These are phyloP conservation scores for Lineolata rhizophorae DNA, from an alignment of 495 filamentous ascomycete species.

Conservation along the genomic window DNA sequence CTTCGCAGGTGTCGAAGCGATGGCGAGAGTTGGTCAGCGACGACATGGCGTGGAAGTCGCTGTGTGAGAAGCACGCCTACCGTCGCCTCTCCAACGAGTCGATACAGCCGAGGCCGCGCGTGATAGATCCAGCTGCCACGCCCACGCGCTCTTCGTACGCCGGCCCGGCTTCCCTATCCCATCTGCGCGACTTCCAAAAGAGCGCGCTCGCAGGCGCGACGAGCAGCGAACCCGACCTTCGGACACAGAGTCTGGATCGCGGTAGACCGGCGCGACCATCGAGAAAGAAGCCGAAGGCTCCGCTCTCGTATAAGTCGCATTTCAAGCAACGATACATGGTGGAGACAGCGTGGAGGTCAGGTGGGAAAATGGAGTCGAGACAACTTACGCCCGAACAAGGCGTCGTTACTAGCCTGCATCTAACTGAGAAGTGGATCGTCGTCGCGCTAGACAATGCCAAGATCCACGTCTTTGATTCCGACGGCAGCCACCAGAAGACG, in stretches of 20 bases:
- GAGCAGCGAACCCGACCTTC: constrained; percentile 4
- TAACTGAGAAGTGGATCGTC: constrained; percentile 89
- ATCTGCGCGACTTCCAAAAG: neutral
- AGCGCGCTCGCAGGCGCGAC: constrained; percentile 1
- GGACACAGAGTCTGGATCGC: constrained; percentile 12
- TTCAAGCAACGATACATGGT: constrained; percentile 96
- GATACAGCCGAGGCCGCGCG: too few relatives aligned
- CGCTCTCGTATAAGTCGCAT: constrained; percentile 76
- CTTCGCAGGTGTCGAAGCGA: constrained; percentile 76
- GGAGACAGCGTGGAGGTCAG: constrained; percentile 87
- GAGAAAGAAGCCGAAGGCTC: constrained; percentile 18
- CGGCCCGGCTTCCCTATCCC: neutral
- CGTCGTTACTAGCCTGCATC: constrained; percentile 85
- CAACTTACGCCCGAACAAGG: constrained; percentile 91
- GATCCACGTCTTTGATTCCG: constrained; percentile 91
- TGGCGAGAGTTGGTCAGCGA: constrained; percentile 90
- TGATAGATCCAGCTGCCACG: too few relatives aligned
- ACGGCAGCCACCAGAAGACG: constrained; percentile 70
- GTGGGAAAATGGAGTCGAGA: constrained; percentile 50
- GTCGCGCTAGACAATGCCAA: constrained; percentile 95
- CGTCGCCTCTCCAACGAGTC: constrained; percentile 33
- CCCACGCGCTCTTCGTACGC: neutral
- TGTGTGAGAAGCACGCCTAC: constrained; percentile 85
- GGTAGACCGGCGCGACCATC: constrained; percentile 2
- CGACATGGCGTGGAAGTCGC: constrained; percentile 92